Percentiles rank a stretch among this genome's conserved stretches.
These are phyloP conservation scores for Acacia melanoxylon DNA, from an alignment of 306 rosid species.

Conservation along the genomic window DNA sequence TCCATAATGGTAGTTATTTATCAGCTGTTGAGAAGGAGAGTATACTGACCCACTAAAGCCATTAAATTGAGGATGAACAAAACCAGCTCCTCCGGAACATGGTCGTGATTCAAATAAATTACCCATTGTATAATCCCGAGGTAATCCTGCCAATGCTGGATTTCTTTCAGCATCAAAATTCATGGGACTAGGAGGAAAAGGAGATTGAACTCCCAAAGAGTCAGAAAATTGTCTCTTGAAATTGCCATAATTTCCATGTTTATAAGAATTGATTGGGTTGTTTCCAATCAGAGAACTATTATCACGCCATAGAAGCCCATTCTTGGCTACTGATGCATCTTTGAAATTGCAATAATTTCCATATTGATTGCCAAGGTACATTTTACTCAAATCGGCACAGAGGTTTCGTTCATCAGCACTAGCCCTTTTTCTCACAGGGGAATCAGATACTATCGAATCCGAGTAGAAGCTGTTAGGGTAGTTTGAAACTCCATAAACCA, in stretches of 20 bases:
- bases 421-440: constrained; percentile 26
- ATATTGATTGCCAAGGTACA: neutral
- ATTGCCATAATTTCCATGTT: neutral
- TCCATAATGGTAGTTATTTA: neutral
- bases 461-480: constrained; percentile 19
- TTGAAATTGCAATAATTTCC: constrained; percentile 25
- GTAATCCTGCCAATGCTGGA: neutral
- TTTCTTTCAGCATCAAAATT: constrained; percentile 1
- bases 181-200: neutral
- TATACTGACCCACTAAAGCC: neutral
- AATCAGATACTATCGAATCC: constrained; percentile 24
- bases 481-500: constrained; percentile 23
- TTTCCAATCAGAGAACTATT: neutral
- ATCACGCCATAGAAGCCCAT: constrained; percentile 1
- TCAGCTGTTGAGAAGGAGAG: neutral
- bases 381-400: neutral
- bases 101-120: neutral
- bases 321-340: constrained; percentile 17
- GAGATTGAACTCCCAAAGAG: neutral
- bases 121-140: neutral
- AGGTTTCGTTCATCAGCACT: neutral
- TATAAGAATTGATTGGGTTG: neutral
- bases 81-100: neutral
- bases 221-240: neutral
- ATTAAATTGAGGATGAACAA: neutral